Percentiles rank a stretch among this genome's conserved stretches.
These are phyloP conservation scores for Penicillium roqueforti DNA, from an alignment of 495 filamentous ascomycete genomes.

Conservation along the genomic window DNA sequence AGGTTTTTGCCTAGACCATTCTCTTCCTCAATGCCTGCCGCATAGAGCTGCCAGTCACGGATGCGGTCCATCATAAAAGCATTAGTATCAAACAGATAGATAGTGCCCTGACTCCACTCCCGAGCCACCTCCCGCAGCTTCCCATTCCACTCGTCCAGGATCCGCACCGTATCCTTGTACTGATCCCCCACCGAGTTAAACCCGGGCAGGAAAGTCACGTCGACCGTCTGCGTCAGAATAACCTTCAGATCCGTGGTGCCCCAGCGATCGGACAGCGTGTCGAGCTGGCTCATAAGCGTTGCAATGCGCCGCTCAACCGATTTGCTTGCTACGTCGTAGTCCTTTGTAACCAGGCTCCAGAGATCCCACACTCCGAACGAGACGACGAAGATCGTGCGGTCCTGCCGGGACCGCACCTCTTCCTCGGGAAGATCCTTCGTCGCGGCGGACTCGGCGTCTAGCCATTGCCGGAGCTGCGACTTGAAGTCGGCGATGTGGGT, in stretches of 20 bases:
- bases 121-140: conserved; percentile 37
- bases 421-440: conserved; percentile 21
- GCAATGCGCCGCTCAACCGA: conserved; percentile 42
- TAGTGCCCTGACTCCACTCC: conserved; percentile 39
- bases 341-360: conserved; percentile 42
- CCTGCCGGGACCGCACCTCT: conserved; percentile 21
- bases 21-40: conserved; percentile 39
- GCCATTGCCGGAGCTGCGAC: conserved; percentile 40
- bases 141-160: conserved; percentile 45
- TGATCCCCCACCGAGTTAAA: conserved; percentile 29
- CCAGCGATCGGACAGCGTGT: conserved; percentile 35
- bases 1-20: conserved; percentile 40
- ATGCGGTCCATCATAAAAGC: conserved; percentile 48
- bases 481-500: conserved; percentile 38
- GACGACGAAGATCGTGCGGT: conserved; percentile 38
- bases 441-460: conserved; percentile 28
- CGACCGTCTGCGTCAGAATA: conserved; percentile 46
- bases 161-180: conserved; percentile 40
- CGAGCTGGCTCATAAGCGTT: conserved; percentile 43
- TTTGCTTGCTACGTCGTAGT: conserved; percentile 28
- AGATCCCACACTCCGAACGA: conserved; percentile 51
- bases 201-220: conserved; percentile 50
- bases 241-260: conserved; percentile 41
- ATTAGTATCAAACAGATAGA: conserved; percentile 50
- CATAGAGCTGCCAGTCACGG: conserved; percentile 42